Conservation (phyloP, 2,329 filamentous ascomycete species). For the Bipolaris zeicola region DNA sequence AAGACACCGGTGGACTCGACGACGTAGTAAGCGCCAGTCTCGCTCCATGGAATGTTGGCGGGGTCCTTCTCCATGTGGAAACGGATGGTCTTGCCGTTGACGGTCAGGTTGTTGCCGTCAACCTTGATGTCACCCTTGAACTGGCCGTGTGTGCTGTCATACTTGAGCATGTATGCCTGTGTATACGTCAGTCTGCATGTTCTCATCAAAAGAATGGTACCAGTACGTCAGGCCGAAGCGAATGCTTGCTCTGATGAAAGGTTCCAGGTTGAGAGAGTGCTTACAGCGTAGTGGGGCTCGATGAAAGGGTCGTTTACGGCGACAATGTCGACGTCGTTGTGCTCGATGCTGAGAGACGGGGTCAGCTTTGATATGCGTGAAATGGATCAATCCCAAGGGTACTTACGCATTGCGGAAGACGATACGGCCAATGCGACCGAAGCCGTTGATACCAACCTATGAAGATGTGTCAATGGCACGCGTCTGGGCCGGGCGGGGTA, state of each 20-base stretch:
- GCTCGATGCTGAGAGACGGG: constrained; percentile 67
- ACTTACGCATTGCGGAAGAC: constrained; percentile 95
- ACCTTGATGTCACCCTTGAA: constrained; percentile 92
- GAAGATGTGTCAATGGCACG: constrained; percentile 32
- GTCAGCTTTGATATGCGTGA: constrained; percentile 23
- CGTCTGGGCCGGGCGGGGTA: constrained; percentile 25
- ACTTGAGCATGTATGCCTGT: constrained; percentile 99
- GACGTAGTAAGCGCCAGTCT: constrained; percentile 88
- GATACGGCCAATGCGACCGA: constrained; percentile 99
- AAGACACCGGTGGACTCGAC: constrained; percentile 99
- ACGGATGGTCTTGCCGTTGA: constrained; percentile 94
- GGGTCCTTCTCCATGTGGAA: constrained; percentile 96
- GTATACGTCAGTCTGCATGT: constrained; percentile 35
- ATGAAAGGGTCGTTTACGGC: constrained; percentile 99
- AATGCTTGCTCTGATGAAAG: neutral
- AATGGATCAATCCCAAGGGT: constrained; percentile 4
- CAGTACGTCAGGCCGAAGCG: neutral
- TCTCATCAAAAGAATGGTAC: neutral
- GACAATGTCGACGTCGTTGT: constrained; percentile 86
- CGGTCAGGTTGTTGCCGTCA: constrained; percentile 72
- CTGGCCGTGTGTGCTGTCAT: constrained; percentile 93
- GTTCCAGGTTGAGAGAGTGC: constrained; percentile 50
- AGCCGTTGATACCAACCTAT: constrained; percentile 97
- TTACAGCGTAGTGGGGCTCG: constrained; percentile 94
- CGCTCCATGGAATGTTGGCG: constrained; percentile 83